phyloP scores from a whole-genome alignment of 2,329 filamentous ascomycete genomes.

The Tolypocladium inflatum region DNA sequence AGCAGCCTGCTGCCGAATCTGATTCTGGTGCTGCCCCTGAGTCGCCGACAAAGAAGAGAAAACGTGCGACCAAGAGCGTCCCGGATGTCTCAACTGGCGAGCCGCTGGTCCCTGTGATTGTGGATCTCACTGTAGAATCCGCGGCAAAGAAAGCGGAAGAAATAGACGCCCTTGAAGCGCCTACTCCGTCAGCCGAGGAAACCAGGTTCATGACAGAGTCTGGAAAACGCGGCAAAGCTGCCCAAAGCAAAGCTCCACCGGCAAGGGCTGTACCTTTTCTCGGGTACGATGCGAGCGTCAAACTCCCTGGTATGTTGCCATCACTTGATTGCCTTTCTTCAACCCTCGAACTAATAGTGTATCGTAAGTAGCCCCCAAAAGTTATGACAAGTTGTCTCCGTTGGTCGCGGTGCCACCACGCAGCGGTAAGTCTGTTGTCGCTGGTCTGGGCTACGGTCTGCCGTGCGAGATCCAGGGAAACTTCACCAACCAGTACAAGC shows the following conservation, averaged over 20 bases:
- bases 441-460: conserved; percentile 27
- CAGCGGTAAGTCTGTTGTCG: conserved; percentile 27
- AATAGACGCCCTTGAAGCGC: conserved; percentile 19
- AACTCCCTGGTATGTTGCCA: conserved; percentile 22
- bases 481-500: conserved; percentile 31
- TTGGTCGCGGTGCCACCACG: conserved; percentile 30
- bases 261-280: conserved; percentile 29
- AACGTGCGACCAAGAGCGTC: conserved; percentile 19
- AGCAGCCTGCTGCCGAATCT: neutral
- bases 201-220: conserved; percentile 26
- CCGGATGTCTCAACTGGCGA: conserved; percentile 17
- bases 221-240: conserved; percentile 24
- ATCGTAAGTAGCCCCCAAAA: conserved; percentile 24
- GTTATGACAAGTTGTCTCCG: conserved; percentile 33
- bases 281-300: conserved; percentile 26
- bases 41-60: conserved; percentile 27
- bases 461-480: conserved; percentile 34
- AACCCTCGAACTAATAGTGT: neutral
- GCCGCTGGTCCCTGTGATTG: conserved; percentile 7
- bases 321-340: neutral
- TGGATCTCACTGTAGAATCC: conserved; percentile 20
- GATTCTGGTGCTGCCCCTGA: conserved; percentile 10
- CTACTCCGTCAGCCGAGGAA: conserved; percentile 23
- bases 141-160: conserved; percentile 23
- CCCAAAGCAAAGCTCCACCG: conserved; percentile 26